Evolutionary conservation across 176 grass and related monocot species (phyloP).

Genomic region (Aegilops tauschii): DNA sequence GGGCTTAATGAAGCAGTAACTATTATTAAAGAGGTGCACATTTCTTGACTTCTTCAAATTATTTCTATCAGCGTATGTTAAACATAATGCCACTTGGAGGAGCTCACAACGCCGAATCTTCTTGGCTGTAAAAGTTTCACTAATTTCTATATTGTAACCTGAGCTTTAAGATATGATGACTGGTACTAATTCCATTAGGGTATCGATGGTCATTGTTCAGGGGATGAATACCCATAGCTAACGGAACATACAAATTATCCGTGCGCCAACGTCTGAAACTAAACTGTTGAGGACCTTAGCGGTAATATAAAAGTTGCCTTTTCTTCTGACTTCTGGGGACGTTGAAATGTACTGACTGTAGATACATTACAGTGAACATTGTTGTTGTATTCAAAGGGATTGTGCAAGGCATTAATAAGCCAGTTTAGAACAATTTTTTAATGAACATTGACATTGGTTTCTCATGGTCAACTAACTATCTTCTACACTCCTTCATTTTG

Average conservation of each 20-base stretch:
- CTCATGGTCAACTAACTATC: conserved; percentile 21
- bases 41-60: conserved; percentile 11
- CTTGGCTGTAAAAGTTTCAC: conserved; percentile 1
- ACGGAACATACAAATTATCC: background rate
- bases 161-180: background rate
- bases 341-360: background rate
- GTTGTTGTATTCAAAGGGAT: background rate
- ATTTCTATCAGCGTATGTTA: conserved; percentile 4
- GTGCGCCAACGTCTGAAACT: background rate
- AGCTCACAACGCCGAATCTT: conserved; percentile 2
- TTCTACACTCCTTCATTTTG: conserved; percentile 20
- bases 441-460: background rate
- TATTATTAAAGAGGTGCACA: conserved; percentile 85
- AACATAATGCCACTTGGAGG: background rate
- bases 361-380: background rate
- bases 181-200: background rate
- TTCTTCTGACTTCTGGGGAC: background rate
- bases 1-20: conserved; percentile 73
- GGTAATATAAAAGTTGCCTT: background rate
- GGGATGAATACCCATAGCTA: background rate
- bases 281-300: background rate
- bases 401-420: background rate
- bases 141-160: background rate
- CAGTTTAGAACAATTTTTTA: background rate
- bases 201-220: background rate